phyloP scores from a whole-genome alignment of 2,329 filamentous ascomycete species.

The Colletotrichum chrysophilum region DNA sequence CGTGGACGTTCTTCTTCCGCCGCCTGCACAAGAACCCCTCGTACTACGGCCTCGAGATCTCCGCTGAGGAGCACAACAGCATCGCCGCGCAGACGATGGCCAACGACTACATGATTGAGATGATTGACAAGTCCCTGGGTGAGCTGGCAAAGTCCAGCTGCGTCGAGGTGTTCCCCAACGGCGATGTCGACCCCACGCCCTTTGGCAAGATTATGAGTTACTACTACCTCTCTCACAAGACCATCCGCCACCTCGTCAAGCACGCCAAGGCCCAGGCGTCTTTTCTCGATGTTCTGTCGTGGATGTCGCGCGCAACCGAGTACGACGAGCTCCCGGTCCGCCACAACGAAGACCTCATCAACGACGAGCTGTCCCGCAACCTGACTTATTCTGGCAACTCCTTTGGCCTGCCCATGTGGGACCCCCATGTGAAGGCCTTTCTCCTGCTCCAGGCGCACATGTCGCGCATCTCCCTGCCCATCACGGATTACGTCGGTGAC shows the following conservation, averaged over 20 bases:
- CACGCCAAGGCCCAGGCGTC: constrained; percentile 77
- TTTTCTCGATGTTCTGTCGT: constrained; percentile 83
- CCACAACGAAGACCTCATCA: constrained; percentile 98
- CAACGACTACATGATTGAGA: constrained; percentile 92
- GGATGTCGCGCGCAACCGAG: constrained; percentile 93
- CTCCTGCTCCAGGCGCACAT: constrained; percentile 94
- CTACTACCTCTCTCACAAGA: constrained; percentile 97
- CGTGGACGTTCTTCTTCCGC: constrained; percentile 99
- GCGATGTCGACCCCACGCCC: constrained; percentile 87
- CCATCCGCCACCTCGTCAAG: constrained; percentile 82
- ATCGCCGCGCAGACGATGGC: constrained; percentile 84
- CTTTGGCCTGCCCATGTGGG: constrained; percentile 91
- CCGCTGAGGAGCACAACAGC: constrained; percentile 89
- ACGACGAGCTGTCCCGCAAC: constrained; percentile 84
- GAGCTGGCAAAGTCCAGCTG: constrained; percentile 87
- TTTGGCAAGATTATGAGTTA: constrained; percentile 99
- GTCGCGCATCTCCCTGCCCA: constrained; percentile 89
- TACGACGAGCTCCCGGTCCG: constrained; percentile 98
- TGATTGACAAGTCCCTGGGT: constrained; percentile 85
- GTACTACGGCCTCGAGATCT: constrained; percentile 95
- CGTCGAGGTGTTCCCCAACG: constrained; percentile 81
- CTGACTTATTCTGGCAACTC: constrained; percentile 66
- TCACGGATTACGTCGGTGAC: constrained; percentile 96
- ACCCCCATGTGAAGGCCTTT: constrained; percentile 97
- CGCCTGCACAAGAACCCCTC: constrained; percentile 97